Conservation (phyloP, 768 basidiomycete genomes). For the Candolleomyces efflorescens region DNA sequence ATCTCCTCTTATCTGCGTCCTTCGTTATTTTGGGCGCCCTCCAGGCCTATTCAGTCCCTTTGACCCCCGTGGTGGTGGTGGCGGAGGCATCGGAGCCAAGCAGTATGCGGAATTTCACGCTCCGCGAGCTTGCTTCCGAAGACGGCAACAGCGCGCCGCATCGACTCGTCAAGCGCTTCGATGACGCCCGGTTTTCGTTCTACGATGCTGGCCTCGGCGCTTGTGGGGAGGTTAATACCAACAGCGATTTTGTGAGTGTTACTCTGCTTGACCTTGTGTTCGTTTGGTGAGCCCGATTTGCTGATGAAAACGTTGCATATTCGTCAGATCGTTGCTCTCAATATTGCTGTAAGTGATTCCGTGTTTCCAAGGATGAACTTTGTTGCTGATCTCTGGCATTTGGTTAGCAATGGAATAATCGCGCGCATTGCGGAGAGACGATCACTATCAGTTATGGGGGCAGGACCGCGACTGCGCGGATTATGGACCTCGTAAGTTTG, state of each 20-base stretch:
- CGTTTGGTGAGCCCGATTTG: not conserved
- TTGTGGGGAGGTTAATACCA: slow-evolving; percentile 22
- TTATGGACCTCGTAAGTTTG: slow-evolving; percentile 55
- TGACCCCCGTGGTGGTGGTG: too few species aligned
- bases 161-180: slow-evolving; percentile 33
- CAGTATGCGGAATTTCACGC: slow-evolving; percentile 43
- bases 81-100: not conserved
- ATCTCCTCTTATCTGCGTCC: too few species aligned
- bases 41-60: too few species aligned
- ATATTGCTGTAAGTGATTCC: slow-evolving; percentile 26
- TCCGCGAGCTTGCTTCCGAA: slow-evolving; percentile 36
- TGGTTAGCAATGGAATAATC: slow-evolving; percentile 50
- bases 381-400: not conserved
- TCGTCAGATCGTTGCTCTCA: slow-evolving; percentile 50
- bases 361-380: not conserved
- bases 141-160: not conserved
- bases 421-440: slow-evolving; percentile 49
- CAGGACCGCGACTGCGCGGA: slow-evolving; percentile 49
- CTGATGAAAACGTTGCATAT: too few species aligned
- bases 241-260: slow-evolving; percentile 25
- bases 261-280: not conserved
- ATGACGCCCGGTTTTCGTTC: slow-evolving; percentile 44
- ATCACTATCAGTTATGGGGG: slow-evolving; percentile 63
- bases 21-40: too few species aligned
- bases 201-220: slow-evolving; percentile 38